Conservation (phyloP, 2,329 filamentous ascomycete species). For the Talaromyces sp. region DNA sequence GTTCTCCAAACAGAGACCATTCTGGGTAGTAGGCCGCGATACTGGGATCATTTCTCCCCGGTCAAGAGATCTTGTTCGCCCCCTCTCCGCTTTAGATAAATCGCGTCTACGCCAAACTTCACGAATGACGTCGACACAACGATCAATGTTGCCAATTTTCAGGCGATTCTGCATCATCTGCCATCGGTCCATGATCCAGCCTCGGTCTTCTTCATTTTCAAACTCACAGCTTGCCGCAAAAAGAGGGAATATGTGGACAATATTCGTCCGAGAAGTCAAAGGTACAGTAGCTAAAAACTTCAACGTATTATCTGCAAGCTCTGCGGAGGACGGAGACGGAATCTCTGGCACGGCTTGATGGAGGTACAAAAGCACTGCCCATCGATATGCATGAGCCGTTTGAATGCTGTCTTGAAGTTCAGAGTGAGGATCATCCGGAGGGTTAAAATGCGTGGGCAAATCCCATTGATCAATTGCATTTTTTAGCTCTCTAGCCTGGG, state of each 20-base stretch:
- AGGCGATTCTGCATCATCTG: slow-evolving; percentile 54
- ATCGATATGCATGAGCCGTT: slow-evolving; percentile 62
- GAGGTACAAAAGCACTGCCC: slow-evolving; percentile 60
- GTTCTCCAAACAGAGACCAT: background rate
- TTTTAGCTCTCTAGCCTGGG: slow-evolving; percentile 57
- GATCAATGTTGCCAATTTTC: slow-evolving; percentile 62
- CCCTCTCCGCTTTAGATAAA: slow-evolving; percentile 40
- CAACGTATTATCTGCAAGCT: slow-evolving; percentile 57
- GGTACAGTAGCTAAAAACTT: slow-evolving; percentile 59
- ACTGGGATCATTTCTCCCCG: slow-evolving; percentile 14
- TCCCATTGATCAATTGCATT: slow-evolving; percentile 56
- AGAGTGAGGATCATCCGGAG: slow-evolving; percentile 58
- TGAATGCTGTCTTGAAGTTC: slow-evolving; percentile 60
- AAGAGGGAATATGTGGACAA: slow-evolving; percentile 65
- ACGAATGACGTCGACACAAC: slow-evolving; percentile 57
- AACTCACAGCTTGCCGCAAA: slow-evolving; percentile 63
- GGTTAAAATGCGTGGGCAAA: slow-evolving; percentile 52
- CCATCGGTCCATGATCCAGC: slow-evolving; percentile 62
- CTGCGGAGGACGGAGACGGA: slow-evolving; percentile 51
- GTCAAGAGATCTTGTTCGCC: slow-evolving; percentile 22
- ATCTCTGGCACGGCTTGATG: slow-evolving; percentile 65
- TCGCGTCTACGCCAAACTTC: slow-evolving; percentile 64
- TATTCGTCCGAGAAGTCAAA: slow-evolving; percentile 55
- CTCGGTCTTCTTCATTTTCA: slow-evolving; percentile 51
- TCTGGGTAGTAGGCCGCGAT: slow-evolving; percentile 1